Conservation (phyloP, 805 yeast genomes). For the Priceomyces haplophilus region DNA sequence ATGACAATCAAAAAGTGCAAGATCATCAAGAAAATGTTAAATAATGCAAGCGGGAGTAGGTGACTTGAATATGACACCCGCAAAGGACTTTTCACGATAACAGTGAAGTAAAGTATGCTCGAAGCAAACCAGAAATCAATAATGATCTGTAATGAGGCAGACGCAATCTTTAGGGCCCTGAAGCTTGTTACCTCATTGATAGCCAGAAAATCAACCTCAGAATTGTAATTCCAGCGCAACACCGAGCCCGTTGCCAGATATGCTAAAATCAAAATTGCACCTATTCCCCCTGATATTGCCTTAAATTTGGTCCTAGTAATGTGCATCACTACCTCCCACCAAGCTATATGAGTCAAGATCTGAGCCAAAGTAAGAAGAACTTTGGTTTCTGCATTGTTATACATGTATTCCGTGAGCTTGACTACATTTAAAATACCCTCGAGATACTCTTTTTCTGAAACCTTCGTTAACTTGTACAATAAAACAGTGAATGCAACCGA, state of each 20-base stretch:
- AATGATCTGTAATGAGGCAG: constrained; percentile 24
- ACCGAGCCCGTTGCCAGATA: constrained; percentile 10
- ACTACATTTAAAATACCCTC: constrained; percentile 52
- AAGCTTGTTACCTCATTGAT: constrained; percentile 2
- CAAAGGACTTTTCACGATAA: constrained; percentile 32
- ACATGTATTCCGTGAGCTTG: constrained; percentile 36
- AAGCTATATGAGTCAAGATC: constrained; percentile 49
- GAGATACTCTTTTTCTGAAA: constrained; percentile 49
- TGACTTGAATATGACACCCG: constrained; percentile 45
- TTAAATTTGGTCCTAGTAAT: constrained; percentile 29
- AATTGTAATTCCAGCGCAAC: constrained; percentile 1
- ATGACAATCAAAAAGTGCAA: constrained; percentile 33
- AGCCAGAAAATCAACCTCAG: not conserved
- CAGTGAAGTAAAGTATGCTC: constrained; percentile 37
- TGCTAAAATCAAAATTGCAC: constrained; percentile 25
- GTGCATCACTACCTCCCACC: constrained; percentile 49
- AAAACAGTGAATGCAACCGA: constrained; percentile 54
- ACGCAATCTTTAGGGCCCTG: constrained; percentile 24
- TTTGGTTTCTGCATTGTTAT: constrained; percentile 33
- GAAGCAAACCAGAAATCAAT: constrained; percentile 29
- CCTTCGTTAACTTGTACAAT: constrained; percentile 43
- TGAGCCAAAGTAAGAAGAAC: constrained; percentile 41
- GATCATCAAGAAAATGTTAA: constrained; percentile 39
- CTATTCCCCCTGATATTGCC: constrained; percentile 25
- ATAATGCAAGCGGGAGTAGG: constrained; percentile 47